A percentile compares a stretch with the other conserved stretches of the same genome.
Evolutionary conservation across 1,284 basidiomycete genomes (phyloP).

Genomic region (Malassezia cuniculi): DNA sequence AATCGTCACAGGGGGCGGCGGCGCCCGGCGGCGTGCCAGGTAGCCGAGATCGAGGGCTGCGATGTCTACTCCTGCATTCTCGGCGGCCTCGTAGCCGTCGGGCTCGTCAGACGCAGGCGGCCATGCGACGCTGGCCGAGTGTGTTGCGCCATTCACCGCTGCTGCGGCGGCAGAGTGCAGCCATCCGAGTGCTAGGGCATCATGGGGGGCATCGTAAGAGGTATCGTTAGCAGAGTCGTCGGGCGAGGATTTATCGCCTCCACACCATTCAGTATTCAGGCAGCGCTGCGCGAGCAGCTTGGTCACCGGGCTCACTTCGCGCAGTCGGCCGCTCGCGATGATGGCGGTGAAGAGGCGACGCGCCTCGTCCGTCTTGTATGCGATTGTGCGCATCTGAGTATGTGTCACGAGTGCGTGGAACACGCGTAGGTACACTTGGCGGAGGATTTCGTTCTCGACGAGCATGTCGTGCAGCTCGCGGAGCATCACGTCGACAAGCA

Average conservation of each 20-base stretch:
- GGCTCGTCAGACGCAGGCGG: too few species aligned
- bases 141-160: too few species aligned
- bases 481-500: conserved; percentile 89
- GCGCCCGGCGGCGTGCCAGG: too few species aligned
- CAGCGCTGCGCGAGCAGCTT: conserved; percentile 83
- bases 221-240: too few species aligned
- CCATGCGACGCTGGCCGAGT: too few species aligned
- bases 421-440: conserved; percentile 92
- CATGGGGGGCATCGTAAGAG: too few species aligned
- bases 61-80: too few species aligned
- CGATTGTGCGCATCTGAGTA: conserved; percentile 68
- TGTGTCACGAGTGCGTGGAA: conserved; percentile 86
- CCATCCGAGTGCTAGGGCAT: too few species aligned
- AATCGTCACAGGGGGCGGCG: too few species aligned
- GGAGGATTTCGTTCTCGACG: conserved; percentile 85
- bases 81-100: too few species aligned
- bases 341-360: conserved; percentile 69
- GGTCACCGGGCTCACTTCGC: conserved; percentile 61
- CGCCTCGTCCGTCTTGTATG: conserved; percentile 86
- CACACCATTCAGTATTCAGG: conserved; percentile 73
- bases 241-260: conserved; percentile 11
- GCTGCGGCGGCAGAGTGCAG: too few species aligned
- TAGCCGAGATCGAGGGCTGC: too few species aligned
- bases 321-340: conserved; percentile 60
- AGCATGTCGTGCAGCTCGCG: conserved; percentile 79